Evolutionary conservation across 306 rosid species (phyloP), one percentile per base, ranked within the genome.

Genomic region (Fragaria ananassa): DNA sequence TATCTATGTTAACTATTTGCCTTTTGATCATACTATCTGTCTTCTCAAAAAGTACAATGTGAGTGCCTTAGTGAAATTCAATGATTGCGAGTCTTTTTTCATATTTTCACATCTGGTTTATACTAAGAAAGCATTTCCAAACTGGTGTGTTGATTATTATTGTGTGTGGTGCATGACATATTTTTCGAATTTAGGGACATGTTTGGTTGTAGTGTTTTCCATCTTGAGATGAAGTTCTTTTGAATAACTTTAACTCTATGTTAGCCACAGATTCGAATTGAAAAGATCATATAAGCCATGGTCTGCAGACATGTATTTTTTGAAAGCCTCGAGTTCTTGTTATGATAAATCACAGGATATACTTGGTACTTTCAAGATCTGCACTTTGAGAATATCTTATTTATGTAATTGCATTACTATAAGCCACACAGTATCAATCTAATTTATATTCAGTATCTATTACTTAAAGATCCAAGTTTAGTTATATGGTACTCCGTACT

Each of bases 1-100:
- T 74, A 70, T 49, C 80, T 65, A 67, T 68, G 17, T 80, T 21
- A 14, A 41, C 41, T 70, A 64, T 80, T 78, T 42, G 13, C 57
- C 42, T 6, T 9, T 25, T 70, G 41, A 51, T 73, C 31, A 23
- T 70, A 53, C 44, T 29, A 63, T 51, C 27, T 27, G 29, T 27
- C 35, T 25, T 62, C 12, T 62, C 1, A 14, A 31, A 5, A 25
- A 61, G 66, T 29, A 61, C 66, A 39, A 61, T 61, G 27, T 61
- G 14, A 39, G 46, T 39, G 35, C 45, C 21, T 53, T n/a, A 25
- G 8, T 71, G 65, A 35, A 23, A 37, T 35, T 53, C 5, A 9
- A 54, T 53, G 29, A n/a, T 72, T 21, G 25, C 7, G 37, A 54
- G 21, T 13, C n/a, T 12, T 42, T 45, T 18, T 68, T 23, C 27